Evolutionary conservation across 768 basidiomycete species (phyloP), one percentile per base, ranked within the genome.

Genomic region (Kwoniella dendrophila): DNA sequence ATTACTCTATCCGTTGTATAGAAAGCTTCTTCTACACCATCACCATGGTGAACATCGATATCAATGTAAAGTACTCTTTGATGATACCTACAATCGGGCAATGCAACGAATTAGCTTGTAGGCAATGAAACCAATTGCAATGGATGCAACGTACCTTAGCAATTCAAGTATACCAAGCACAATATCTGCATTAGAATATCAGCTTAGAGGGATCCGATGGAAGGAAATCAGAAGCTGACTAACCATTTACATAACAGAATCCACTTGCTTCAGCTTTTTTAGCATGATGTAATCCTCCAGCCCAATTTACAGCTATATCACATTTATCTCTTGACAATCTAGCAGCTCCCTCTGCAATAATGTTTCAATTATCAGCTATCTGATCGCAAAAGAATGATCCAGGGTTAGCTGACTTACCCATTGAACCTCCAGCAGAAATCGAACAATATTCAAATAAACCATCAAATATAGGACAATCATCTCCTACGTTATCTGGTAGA

Each of bases 191-290:
- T 45, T n/a, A 1, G 20, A 1, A 10, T 16, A 26, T 59, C 57
- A 63, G 62, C 36, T 32, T 27, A 8, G 6, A n/a, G 12, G 4
- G 18, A 29, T n/a, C 10, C 16, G 20, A 30, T 29, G 22, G 38
- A 50, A 10, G 18, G 3, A 26, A 8, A 8, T 1, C 26, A 1
- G 14, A 36, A 40, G 57, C 32, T 32, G 43, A 43, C 83, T 40
- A 62, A 93, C 93, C 95, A 72, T 98, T 98, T 44, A 98, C 91
- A 78, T 98, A 99, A 81, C 96, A 99, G 80, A 99, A 99, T 1
- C 96, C 96, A 70, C 91, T 94, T 0, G 96, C 96, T 81, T 99
- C 96, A 44, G 92, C 92, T 83, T 98, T 99, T 82, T 98, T 99
- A 2, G 96, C 93, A 75, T 99, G 96, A 78, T 99, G 96, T 45